Evolutionary conservation across 306 rosid species (phyloP).

Genomic region (Castanospermum australe): DNA sequence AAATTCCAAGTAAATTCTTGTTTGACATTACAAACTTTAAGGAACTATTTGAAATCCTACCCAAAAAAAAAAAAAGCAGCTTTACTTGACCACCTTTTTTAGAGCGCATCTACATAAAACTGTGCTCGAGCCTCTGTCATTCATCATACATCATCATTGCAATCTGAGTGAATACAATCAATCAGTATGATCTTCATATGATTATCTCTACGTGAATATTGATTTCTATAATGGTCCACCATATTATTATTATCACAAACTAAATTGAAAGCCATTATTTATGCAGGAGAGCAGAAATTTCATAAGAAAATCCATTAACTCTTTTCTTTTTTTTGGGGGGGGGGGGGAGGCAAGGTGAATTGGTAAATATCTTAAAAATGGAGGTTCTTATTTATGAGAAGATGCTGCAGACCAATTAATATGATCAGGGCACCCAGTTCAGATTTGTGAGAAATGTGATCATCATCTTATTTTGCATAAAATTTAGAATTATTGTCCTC

Average conservation of each 20-base stretch:
- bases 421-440: background rate
- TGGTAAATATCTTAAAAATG: background rate
- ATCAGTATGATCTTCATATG: slow-evolving; percentile 57
- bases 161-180: slow-evolving; percentile 83
- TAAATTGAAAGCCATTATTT: background rate
- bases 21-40: slow-evolving; percentile 23
- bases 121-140: slow-evolving; percentile 67
- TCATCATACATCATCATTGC: slow-evolving; percentile 99
- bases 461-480: background rate
- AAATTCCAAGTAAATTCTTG: slow-evolving; percentile 18
- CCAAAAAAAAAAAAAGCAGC: slow-evolving; percentile 16
- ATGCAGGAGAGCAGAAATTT: background rate
- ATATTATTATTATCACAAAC: background rate
- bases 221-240: slow-evolving; percentile 24
- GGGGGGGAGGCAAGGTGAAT: background rate
- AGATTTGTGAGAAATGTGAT: background rate
- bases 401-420: background rate
- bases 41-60: slow-evolving; percentile 37
- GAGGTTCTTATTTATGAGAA: background rate
- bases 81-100: slow-evolving; percentile 61
- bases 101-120: slow-evolving; percentile 62
- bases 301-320: slow-evolving; percentile 10
- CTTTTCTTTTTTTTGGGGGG: background rate
- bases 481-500: slow-evolving; percentile 7
- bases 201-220: slow-evolving; percentile 37